phyloP scores from a whole-genome alignment of 805 yeast species.

The Starmerella stigmatis region DNA sequence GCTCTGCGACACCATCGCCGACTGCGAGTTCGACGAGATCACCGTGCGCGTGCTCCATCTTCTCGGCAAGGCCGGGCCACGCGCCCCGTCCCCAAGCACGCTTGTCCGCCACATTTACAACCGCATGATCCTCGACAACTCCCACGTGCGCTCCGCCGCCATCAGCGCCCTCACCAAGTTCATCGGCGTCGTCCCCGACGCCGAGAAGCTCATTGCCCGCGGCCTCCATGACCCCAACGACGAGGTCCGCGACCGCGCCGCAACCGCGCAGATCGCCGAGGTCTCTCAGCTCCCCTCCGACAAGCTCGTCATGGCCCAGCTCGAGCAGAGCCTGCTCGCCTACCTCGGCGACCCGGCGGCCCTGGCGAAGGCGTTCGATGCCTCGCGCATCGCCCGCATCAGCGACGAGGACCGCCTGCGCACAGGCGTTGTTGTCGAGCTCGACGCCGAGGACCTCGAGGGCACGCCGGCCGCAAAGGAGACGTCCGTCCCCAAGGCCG shows the following conservation, averaged over 20 bases:
- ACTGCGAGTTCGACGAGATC: slow-evolving; percentile 91
- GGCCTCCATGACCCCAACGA: slow-evolving; percentile 85
- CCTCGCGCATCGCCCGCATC: slow-evolving; percentile 48
- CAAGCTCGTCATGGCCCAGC: slow-evolving; percentile 59
- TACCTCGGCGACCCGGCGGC: slow-evolving; percentile 48
- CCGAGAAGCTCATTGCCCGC: slow-evolving; percentile 65
- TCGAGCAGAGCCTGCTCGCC: slow-evolving; percentile 65
- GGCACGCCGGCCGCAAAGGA: slow-evolving; percentile 15
- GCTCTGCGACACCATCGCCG: slow-evolving; percentile 94
- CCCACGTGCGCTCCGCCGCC: slow-evolving; percentile 91
- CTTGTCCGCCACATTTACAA: slow-evolving; percentile 94
- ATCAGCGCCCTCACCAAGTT: slow-evolving; percentile 86
- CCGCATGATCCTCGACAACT: slow-evolving; percentile 90
- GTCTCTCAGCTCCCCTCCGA: slow-evolving; percentile 48
- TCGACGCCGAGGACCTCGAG: slow-evolving; percentile 11
- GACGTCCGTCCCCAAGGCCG: slow-evolving; percentile 17
- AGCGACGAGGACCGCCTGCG: slow-evolving; percentile 30
- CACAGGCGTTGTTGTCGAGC: slow-evolving; percentile 8
- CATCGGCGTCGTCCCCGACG: slow-evolving; percentile 65
- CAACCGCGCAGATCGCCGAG: slow-evolving; percentile 56
- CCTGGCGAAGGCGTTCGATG: slow-evolving; percentile 55
- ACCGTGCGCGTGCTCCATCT: slow-evolving; percentile 86
- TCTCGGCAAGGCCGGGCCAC: slow-evolving; percentile 91
- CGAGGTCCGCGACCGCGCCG: slow-evolving; percentile 96
- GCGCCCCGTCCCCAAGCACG: slow-evolving; percentile 70